These are phyloP conservation scores for Hemileccinum impolitum DNA, from an alignment of 768 basidiomycete species.

Conservation along the genomic window DNA sequence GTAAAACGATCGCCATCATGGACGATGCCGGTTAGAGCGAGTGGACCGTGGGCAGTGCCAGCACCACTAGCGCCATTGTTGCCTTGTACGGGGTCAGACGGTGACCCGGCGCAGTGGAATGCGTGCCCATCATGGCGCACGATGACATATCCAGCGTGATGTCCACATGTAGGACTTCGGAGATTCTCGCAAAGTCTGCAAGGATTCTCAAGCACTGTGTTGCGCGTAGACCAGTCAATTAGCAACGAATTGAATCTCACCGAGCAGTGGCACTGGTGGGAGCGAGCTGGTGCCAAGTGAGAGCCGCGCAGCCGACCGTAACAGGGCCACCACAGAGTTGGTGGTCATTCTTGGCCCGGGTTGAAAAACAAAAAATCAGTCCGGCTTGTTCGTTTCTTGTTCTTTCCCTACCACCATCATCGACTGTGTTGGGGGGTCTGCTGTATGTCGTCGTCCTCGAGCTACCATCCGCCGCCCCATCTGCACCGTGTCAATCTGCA, in stretches of 20 bases:
- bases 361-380: slow-evolving; percentile 6
- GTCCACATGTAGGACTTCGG: slow-evolving; percentile 14
- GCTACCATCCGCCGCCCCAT: slow-evolving; percentile 21
- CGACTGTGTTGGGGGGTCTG: slow-evolving; percentile 7
- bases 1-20: too few relatives aligned
- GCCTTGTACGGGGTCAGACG: slow-evolving; percentile 1
- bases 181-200: not conserved
- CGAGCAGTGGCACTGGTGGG: slow-evolving; percentile 7
- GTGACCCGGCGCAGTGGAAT: not conserved
- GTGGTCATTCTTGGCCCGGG: too few relatives aligned
- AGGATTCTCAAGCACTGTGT: not conserved
- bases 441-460: slow-evolving; percentile 22
- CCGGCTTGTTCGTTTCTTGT: not conserved
- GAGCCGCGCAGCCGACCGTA: slow-evolving; percentile 10
- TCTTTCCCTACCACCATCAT: slow-evolving; percentile 17
- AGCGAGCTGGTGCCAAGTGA: slow-evolving; percentile 8
- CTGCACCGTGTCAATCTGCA: slow-evolving; percentile 25
- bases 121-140: slow-evolving; percentile 1
- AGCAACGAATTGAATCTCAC: not conserved
- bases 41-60: not conserved
- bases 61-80: slow-evolving; percentile 6
- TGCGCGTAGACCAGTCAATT: too few relatives aligned
- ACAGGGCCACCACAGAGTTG: too few relatives aligned
- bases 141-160: too few relatives aligned
- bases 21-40: too few relatives aligned